Percentiles rank a stretch among this genome's conserved stretches.
These are phyloP conservation scores for Batrachochytrium dendrobatidis DNA, from an alignment of 371 early-diverging fungal genomes.

Conservation along the genomic window DNA sequence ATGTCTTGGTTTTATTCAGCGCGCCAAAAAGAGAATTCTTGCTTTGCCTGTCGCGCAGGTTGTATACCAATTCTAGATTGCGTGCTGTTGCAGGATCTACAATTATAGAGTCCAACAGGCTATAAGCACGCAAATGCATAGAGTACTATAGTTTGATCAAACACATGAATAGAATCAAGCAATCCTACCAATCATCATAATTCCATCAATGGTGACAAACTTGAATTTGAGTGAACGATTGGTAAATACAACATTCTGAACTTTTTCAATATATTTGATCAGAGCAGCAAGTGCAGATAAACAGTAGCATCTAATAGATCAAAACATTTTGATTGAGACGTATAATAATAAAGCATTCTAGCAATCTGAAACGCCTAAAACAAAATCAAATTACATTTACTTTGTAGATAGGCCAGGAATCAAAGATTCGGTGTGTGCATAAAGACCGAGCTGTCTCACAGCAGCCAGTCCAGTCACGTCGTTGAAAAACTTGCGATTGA, in stretches of 20 bases:
- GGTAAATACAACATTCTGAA: slow-evolving; percentile 43
- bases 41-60: slow-evolving; percentile 32
- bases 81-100: slow-evolving; percentile 36
- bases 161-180: neutral
- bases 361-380: too few relatives aligned
- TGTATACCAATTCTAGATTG: slow-evolving; percentile 59
- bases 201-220: slow-evolving; percentile 53
- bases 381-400: neutral
- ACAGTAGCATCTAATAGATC: slow-evolving; percentile 46
- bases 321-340: neutral
- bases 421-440: slow-evolving; percentile 5
- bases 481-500: slow-evolving; percentile 53
- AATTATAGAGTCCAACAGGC: too few relatives aligned
- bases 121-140: too few relatives aligned
- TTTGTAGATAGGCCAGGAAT: slow-evolving; percentile 15
- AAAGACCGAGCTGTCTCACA: slow-evolving; percentile 8
- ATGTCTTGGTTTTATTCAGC: slow-evolving; percentile 54
- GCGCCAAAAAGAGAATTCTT: slow-evolving; percentile 47
- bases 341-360: neutral
- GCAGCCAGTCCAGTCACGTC: slow-evolving; percentile 40
- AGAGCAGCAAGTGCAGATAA: slow-evolving; percentile 47
- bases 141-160: neutral
- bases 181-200: slow-evolving; percentile 52
- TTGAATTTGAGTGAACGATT: slow-evolving; percentile 56
- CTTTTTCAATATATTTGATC: slow-evolving; percentile 47